A percentile compares a stretch with the other conserved stretches of the same genome.
Conservation (phyloP, 169 alveolate species). For the Plasmodium gonderi region DNA sequence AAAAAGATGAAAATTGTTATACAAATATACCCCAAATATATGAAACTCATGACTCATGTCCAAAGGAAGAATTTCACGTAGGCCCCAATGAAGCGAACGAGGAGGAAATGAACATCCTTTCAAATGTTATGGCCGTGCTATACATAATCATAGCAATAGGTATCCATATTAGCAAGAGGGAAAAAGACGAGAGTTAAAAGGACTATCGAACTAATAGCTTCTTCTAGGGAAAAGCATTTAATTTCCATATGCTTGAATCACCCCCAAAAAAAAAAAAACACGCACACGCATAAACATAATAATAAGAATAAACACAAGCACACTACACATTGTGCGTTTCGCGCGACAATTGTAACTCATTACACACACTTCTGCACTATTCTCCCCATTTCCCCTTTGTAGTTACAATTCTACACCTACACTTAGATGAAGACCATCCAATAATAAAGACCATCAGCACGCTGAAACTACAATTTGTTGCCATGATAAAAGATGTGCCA, state of each 20-base stretch:
- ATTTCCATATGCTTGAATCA: too few relatives aligned
- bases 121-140: slow-evolving; percentile 46
- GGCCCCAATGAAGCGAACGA: background rate
- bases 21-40: slow-evolving; percentile 59
- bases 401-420: slow-evolving; percentile 53
- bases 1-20: background rate
- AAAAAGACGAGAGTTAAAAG: background rate
- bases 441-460: slow-evolving; percentile 51
- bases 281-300: background rate
- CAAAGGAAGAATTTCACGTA: slow-evolving; percentile 15
- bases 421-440: slow-evolving; percentile 58
- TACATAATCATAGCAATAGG: slow-evolving; percentile 67
- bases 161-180: background rate
- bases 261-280: background rate
- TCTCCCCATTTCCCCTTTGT: background rate
- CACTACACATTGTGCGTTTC: background rate
- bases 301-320: too few relatives aligned
- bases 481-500: slow-evolving; percentile 36
- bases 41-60: slow-evolving; percentile 56
- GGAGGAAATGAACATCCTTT: background rate
- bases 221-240: too few relatives aligned
- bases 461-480: slow-evolving; percentile 36
- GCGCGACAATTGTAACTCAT: background rate
- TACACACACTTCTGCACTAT: background rate
- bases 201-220: too few relatives aligned